phyloP scores from a whole-genome alignment of 225 moss, liverwort and hornwort genomes.

The Pseudisothecium myosuroides region DNA sequence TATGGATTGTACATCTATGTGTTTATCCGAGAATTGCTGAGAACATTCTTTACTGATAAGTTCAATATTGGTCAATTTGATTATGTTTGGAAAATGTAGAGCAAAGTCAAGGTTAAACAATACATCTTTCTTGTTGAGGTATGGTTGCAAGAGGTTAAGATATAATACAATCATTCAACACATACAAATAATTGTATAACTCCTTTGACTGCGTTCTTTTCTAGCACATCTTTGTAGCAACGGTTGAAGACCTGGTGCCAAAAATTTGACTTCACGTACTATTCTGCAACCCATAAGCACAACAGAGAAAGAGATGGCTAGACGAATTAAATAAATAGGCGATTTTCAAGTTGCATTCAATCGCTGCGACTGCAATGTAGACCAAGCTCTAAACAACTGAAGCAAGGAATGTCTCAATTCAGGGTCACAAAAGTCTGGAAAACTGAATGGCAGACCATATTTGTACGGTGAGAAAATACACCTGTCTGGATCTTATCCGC shows the following conservation, averaged over 20 bases:
- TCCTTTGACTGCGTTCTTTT: background rate
- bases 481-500: too few species aligned
- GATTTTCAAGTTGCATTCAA: background rate
- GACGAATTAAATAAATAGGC: background rate
- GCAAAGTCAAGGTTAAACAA: background rate
- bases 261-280: background rate
- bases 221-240: background rate
- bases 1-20: background rate
- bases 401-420: background rate
- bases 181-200: background rate
- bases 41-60: background rate
- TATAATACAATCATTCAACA: background rate
- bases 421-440: background rate
- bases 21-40: background rate
- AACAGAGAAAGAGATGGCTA: background rate
- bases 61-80: background rate
- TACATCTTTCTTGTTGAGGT: background rate
- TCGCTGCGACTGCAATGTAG: background rate
- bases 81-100: background rate
- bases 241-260: background rate
- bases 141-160: background rate
- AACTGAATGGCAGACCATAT: background rate
- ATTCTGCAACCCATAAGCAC: background rate
- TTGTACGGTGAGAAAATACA: background rate
- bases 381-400: background rate